Evolutionary conservation across 768 basidiomycete species (phyloP), one percentile per base, ranked within the genome.

Genomic region (Lentinus brumalis): DNA sequence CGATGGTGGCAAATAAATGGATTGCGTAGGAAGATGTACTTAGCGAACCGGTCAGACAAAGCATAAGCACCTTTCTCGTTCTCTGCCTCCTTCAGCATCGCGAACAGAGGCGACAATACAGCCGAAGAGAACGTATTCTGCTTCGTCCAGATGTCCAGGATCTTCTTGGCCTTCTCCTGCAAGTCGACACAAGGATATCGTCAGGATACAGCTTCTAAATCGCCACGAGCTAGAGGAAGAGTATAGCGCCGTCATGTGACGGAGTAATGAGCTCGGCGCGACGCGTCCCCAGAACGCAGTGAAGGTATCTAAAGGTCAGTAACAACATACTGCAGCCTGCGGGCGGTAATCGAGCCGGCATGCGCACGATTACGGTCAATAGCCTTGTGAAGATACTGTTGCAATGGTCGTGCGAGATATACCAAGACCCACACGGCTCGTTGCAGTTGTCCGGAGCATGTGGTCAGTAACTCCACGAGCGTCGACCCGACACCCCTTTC

Each of bases 141-240:
- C 75, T 96, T 96, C 69, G 82, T 83, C 96, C 96, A 99, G 70
- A 99, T 98, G 78, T 98, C 97, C 76, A 96, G 86, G 70, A 99
- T 87, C 77, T 98, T 98, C 81, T 90, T 89, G 49, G 92, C 84
- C 79, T 99, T 99, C 81, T 97, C 96, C 96, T 98, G 81, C 76
- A 72, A 61, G 60, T 71, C 70, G 69, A 65, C 70, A 74, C 62
- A 40, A 52, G 62, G 46, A 63, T 63, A 60, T 56, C 59, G 80
- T 85, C 75, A 84, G 80, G 77, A 75, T 65, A 69, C 70, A 61
- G 67, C 66, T 62, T 60, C 64, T 50, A 41, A 32, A 29, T 54
- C 56, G 39, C 45, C 61, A 54, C 60, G 56, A 47, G 61, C 53
- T 8, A 65, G 64, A 74, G 69, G 71, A 56, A 61, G 66, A 70